Evolutionary conservation across 192 early-diverging fungal species (phyloP), one percentile per base, ranked within the genome.

Genomic region (Mortierella claussenii): DNA sequence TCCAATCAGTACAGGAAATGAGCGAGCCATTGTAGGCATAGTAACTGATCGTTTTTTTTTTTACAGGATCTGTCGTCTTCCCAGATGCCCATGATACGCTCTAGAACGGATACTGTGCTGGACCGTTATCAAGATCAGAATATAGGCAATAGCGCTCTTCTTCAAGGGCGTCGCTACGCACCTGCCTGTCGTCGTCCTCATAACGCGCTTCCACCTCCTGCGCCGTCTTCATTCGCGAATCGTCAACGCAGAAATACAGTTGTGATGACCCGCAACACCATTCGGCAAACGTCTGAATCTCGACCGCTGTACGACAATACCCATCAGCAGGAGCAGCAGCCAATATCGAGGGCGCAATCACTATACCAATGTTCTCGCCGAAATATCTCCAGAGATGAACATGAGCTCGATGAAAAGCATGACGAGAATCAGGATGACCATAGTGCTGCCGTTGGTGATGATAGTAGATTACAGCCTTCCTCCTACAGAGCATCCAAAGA

Each of bases 241-340:
- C 20, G n/a, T n/a, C n/a, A n/a, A n/a, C n/a, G 62, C n/a, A 49
- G 70, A n/a, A 65, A 60, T 53, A 59, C 70, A 0, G 55, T 55
- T 26, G 50, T 54, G 32, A 32, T 60, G 32, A 58, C 49, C 3
- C 54, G 43, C 6, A 52, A 57, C 28, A 31, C 47, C n/a, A 40
- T 52, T 13, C 51, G 44, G 3, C 44, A 31, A n/a, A 15, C 4
- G 18, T 46, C 46, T 36, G 49, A 7, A 28, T 11, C 26, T 40
- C 55, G n/a, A 3, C 44, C 55, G 26, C 26, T 57, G 12, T 18
- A 27, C 55, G 40, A 30, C 26, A 7, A 3, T 17, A 21, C 12
- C 32, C n/a, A 5, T 24, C 7, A 20, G 40, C 4, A 1, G 26
- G 20, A 10, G 4, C n/a, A n/a, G n/a, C n/a, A n/a, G n/a, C n/a